Percentiles rank a stretch among this genome's conserved stretches.
Conservation (phyloP, 2,329 filamentous ascomycete genomes). For the Neodidymelliopsis sp. region DNA sequence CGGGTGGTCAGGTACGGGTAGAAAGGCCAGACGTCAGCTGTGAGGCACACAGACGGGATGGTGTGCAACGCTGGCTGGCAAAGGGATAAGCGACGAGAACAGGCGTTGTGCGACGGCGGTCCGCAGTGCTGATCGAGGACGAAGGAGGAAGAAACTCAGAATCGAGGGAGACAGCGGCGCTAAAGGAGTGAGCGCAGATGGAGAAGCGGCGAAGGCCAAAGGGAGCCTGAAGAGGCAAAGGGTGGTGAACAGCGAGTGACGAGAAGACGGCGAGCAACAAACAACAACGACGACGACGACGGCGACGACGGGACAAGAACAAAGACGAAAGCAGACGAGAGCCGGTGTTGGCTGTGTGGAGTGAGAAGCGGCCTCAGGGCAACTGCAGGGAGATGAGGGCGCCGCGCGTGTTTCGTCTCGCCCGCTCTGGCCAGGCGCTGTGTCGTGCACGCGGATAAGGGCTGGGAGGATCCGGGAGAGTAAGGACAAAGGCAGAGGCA, state of each 20-base stretch:
- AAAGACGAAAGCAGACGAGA: not conserved
- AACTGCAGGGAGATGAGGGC: slow-evolving; percentile 19
- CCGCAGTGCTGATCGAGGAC: slow-evolving; percentile 7
- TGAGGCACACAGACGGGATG: slow-evolving; percentile 3
- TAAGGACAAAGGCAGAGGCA: slow-evolving; percentile 2
- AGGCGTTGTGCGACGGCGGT: slow-evolving; percentile 11
- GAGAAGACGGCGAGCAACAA: slow-evolving; percentile 7
- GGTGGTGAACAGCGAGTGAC: slow-evolving; percentile 15
- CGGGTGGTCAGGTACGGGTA: slow-evolving; percentile 1
- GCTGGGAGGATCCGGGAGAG: not conserved
- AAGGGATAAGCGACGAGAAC: slow-evolving; percentile 7
- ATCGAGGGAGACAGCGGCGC: slow-evolving; percentile 10
- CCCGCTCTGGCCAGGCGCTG: slow-evolving; percentile 12
- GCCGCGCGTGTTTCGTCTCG: slow-evolving; percentile 22
- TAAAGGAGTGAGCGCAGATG: slow-evolving; percentile 13
- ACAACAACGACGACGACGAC: slow-evolving; percentile 5
- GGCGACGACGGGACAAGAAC: not conserved
- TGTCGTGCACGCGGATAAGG: slow-evolving; percentile 15
- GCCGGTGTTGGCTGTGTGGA: slow-evolving; percentile 7
- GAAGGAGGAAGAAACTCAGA: slow-evolving; percentile 13
- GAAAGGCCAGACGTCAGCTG: slow-evolving; percentile 12
- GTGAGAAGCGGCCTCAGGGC: slow-evolving; percentile 13
- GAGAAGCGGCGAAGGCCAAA: slow-evolving; percentile 17
- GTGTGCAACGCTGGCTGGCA: slow-evolving; percentile 11
- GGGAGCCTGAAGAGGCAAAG: slow-evolving; percentile 17